Base-by-base conservation (phyloP, 2,329 filamentous ascomycete species). In the Polytolypa hystricis region DNA sequence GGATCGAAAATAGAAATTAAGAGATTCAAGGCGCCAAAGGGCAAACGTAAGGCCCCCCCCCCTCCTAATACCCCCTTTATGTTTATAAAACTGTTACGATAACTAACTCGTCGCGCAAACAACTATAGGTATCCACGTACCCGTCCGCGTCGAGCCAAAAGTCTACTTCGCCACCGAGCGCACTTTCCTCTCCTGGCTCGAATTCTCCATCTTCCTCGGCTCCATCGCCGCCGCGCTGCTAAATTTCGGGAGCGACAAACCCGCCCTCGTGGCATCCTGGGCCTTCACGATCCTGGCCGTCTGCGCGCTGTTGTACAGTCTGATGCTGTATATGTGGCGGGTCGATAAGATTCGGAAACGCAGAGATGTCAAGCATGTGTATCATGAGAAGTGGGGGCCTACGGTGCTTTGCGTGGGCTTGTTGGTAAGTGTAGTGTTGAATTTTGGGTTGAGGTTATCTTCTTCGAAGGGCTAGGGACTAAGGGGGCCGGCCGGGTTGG, bases 81-180 rank as follows among this genome's bases (percentile, higher is more conserved):
- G 7, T 19, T 25, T n/a, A 20, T 16, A 23, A n/a, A 20, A 12
- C 5, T 16, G 7, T 37, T 15, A 14, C 9, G 34, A 21, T 25
- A 17, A 11, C 12, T 14, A 23, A 23, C 23, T 30, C 18, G 34
- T n/a, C n/a, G n/a, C n/a, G n/a, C n/a, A n/a, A n/a, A n/a, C n/a
- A n/a, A n/a, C n/a, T 69, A 57, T 69, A 74, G 84, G 84, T 58
- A 96, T 98, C 41, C 89, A 96, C 52, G 91, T 98, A 16, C 89
- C 89, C 10, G 81, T 96, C 38, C 79, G 91, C 33, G 87, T 98
- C 21, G 91, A 98, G 61, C 91, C 91, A 21, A 98, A 98, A 64
- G 91, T 98, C 34, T 94, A 86, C 60, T 94, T 98, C 56, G 91
- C 91, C 15, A 87, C 86, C 1, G 91, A 98, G 62, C 77, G 91